Evolutionary conservation across 176 grass and related monocot species (phyloP).

Genomic region (Poa annua): DNA sequence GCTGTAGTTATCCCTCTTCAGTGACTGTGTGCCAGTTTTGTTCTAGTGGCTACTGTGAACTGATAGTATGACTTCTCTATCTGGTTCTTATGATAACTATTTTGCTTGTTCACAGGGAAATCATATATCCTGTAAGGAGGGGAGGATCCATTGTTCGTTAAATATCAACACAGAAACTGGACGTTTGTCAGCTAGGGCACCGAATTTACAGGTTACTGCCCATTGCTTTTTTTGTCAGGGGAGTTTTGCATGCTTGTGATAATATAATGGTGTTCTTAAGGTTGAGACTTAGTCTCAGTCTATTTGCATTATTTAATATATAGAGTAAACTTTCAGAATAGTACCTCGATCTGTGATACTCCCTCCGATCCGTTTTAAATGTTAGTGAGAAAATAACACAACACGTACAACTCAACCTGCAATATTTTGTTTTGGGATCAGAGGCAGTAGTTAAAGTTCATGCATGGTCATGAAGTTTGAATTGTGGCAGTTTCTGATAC

Average conservation of each 20-base stretch:
- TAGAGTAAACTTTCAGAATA: slow-evolving; percentile 31
- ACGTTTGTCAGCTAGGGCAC: slow-evolving; percentile 86
- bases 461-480: neutral
- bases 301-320: neutral
- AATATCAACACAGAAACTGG: slow-evolving; percentile 99
- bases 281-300: slow-evolving; percentile 13
- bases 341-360: neutral
- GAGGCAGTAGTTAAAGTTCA: slow-evolving; percentile 27
- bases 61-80: slow-evolving; percentile 6
- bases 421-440: no score
- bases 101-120: slow-evolving; percentile 56
- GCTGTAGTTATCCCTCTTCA: neutral
- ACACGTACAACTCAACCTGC: no score
- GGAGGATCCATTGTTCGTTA: slow-evolving; percentile 87
- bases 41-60: slow-evolving; percentile 27
- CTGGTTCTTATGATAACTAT: slow-evolving; percentile 31
- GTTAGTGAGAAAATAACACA: no score
- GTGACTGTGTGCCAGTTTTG: neutral
- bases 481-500: slow-evolving; percentile 19
- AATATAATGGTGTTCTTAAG: slow-evolving; percentile 20
- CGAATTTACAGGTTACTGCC: slow-evolving; percentile 85
- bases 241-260: neutral
- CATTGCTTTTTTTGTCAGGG: slow-evolving; percentile 22
- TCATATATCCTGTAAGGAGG: slow-evolving; percentile 84
- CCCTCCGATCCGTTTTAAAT: no score